Evolutionary conservation across 441 rosid genomes (phyloP).

Genomic region (Eutrema salsugineum): DNA sequence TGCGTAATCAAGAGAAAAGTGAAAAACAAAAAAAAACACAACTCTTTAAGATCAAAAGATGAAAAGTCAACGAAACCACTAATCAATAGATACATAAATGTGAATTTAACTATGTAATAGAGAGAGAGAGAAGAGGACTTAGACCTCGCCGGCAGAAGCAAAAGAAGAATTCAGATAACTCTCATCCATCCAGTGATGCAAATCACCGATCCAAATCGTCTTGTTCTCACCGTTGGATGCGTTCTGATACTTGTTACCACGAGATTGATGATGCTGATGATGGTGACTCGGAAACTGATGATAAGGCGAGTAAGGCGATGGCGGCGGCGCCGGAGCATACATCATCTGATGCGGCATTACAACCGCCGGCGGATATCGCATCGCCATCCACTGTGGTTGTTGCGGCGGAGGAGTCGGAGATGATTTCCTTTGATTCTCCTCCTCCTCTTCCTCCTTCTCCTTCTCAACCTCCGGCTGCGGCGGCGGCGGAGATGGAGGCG

Average conservation of each 20-base stretch:
- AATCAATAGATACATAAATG: background rate
- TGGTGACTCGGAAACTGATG: constrained; percentile 45
- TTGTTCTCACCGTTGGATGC: constrained; percentile 39
- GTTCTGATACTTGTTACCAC: constrained; percentile 22
- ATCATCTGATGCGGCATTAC: constrained; percentile 85
- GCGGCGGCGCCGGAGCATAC: constrained; percentile 54
- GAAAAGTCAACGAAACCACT: background rate
- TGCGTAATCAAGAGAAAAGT: background rate
- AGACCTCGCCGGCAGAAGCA: constrained; percentile 74
- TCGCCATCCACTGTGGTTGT: constrained; percentile 53
- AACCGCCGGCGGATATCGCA: constrained; percentile 76
- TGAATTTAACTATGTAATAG: background rate
- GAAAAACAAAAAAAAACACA: background rate
- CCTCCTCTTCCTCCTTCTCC: background rate
- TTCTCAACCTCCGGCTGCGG: background rate
- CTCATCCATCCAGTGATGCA: constrained; percentile 98
- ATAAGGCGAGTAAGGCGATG: constrained; percentile 50
- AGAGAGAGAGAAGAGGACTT: constrained; percentile 33
- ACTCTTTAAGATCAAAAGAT: background rate
- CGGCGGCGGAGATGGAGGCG: background rate
- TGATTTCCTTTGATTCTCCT: constrained; percentile 27
- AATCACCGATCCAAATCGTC: constrained; percentile 89
- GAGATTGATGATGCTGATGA: constrained; percentile 22
- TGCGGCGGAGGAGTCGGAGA: constrained; percentile 21
- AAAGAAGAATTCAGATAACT: constrained; percentile 68